Evolutionary conservation across 2,329 filamentous ascomycete genomes (phyloP).

Genomic region (Rasamsonia emersonii): DNA sequence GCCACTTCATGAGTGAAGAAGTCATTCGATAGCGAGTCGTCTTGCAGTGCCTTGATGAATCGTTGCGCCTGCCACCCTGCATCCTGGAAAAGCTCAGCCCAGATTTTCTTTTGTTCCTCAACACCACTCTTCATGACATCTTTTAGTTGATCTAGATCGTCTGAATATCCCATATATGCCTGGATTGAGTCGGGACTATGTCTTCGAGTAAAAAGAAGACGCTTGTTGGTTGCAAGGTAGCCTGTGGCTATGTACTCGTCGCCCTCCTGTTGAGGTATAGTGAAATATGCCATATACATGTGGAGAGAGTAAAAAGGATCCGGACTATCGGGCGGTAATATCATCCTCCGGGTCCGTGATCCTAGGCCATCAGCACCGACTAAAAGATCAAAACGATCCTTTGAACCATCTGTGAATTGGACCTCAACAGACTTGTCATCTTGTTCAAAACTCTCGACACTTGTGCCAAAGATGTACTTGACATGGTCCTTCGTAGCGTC

Average conservation of each 20-base stretch:
- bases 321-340: slow-evolving; percentile 9
- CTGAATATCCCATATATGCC: slow-evolving; percentile 29
- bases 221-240: slow-evolving; percentile 28
- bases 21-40: slow-evolving; percentile 22
- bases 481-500: slow-evolving; percentile 15
- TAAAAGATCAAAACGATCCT: slow-evolving; percentile 18
- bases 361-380: slow-evolving; percentile 23
- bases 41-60: slow-evolving; percentile 35
- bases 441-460: slow-evolving; percentile 18
- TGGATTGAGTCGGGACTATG: slow-evolving; percentile 30
- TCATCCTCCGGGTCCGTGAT: slow-evolving; percentile 16
- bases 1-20: slow-evolving; percentile 41
- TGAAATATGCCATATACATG: slow-evolving; percentile 30
- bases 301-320: slow-evolving; percentile 16
- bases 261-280: slow-evolving; percentile 21
- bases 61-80: slow-evolving; percentile 39
- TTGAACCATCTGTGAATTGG: slow-evolving; percentile 15
- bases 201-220: slow-evolving; percentile 35
- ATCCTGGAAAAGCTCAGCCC: slow-evolving; percentile 33
- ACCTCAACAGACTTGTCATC: slow-evolving; percentile 12
- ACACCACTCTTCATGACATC: slow-evolving; percentile 22
- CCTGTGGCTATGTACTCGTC: slow-evolving; percentile 29
- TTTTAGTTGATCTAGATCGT: slow-evolving; percentile 17
- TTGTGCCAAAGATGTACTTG: slow-evolving; percentile 26
- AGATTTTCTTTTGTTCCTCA: slow-evolving; percentile 31